Evolutionary conservation across 495 filamentous ascomycete genomes (phyloP), one percentile per base, ranked within the genome.

Genomic region (Aspergillus egyptiacus): DNA sequence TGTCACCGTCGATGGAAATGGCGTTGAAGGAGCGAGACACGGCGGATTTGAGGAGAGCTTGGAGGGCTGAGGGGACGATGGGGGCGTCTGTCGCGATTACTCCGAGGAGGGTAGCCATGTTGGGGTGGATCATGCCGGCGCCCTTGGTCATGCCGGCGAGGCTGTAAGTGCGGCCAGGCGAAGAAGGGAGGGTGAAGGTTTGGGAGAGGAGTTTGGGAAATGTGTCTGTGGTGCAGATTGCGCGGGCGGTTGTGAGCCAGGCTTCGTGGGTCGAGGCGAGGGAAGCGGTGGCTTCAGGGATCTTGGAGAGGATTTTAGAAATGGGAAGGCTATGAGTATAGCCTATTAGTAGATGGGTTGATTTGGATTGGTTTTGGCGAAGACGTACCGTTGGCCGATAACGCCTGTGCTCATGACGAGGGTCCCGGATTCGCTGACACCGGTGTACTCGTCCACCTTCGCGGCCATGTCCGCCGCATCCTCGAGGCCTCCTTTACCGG

Each of bases 61-160:
- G 78, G 17, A 97, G 81, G 9, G 82, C 75, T 13, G 70, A 59
- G 8, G 87, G 73, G 6, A 79, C 76, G 60, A 97, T 83, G 11
- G 89, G 85, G 0, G 85, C 94, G 58, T 99, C 93, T 22, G 93
- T 99, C 62, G 88, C 91, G 60, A 97, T 79, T 46, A 97, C 87
- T 38, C 87, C 91, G 23, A 99, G 81, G 31, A 99, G 79, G 0
- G 93, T 99, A 34, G 90, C 93, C 91, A 98, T 96, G 73, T 99
- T 96, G 17, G 93, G 93, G 68, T 96, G 91, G 63, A 99, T 99
- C 93, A 99, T 99, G 58, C 93, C 93, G 11, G 93, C 94, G 36
- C 93, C 93, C 70, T 99, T 99, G 51, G 94, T 95, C 81, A 95
- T 96, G 39, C 93, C 93, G 20, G 86, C 89, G 20, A 99, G 84